A percentile compares a stretch with the other conserved stretches of the same genome.
Conservation (phyloP, 2,329 filamentous ascomycete species). For the Microcyclospora pomicola region DNA sequence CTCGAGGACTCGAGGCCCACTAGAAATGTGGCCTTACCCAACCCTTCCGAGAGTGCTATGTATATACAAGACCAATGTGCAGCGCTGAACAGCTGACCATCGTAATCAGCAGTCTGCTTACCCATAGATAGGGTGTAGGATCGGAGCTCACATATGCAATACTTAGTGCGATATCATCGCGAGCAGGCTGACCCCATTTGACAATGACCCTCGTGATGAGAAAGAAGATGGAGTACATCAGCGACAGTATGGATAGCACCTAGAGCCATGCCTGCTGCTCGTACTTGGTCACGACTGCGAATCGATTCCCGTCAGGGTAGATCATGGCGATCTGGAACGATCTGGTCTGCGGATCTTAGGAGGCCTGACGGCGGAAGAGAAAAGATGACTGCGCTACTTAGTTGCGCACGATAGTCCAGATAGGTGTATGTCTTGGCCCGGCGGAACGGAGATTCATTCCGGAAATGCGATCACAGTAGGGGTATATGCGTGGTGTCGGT, state of each 20-base stretch:
- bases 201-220: conserved; percentile 6
- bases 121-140: too few species aligned
- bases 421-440: too few species aligned
- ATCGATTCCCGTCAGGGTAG: conserved; percentile 1
- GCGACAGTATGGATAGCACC: conserved; percentile 6
- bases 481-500: too few species aligned
- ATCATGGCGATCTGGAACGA: neutral
- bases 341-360: too few species aligned
- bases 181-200: conserved; percentile 8
- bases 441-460: too few species aligned
- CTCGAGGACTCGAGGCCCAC: too few species aligned
- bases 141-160: conserved; percentile 2
- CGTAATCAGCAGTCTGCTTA: too few species aligned
- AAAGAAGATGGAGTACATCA: conserved; percentile 7
- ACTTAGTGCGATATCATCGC: conserved; percentile 8
- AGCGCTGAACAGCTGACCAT: neutral
- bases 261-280: conserved; percentile 10
- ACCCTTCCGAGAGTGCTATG: conserved; percentile 1
- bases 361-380: too few species aligned
- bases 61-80: conserved; percentile 1
- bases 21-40: neutral
- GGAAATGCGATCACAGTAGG: too few species aligned
- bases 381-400: too few species aligned
- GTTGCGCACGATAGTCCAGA: too few species aligned
- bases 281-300: conserved; percentile 1